These are phyloP conservation scores for Ophiobolus disseminans DNA, from an alignment of 2,329 filamentous ascomycete genomes.

Conservation along the genomic window DNA sequence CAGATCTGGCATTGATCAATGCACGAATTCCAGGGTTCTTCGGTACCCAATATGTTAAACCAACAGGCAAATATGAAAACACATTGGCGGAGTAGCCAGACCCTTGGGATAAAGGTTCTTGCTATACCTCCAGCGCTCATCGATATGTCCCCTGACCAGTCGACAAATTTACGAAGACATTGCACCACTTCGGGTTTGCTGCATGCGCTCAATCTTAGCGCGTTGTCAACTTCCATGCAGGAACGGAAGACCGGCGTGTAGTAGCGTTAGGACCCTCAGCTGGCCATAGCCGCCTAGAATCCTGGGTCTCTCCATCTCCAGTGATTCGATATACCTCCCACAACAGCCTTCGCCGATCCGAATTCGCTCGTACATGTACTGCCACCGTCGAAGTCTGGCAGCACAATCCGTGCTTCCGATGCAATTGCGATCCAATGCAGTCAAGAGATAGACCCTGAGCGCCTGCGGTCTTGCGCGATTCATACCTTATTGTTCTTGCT, in stretches of 20 bases:
- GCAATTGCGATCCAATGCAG: constrained; percentile 14
- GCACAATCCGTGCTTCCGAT: constrained; percentile 20
- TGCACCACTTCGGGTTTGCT: background rate
- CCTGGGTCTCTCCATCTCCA: constrained; percentile 4
- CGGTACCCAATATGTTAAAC: too few species aligned
- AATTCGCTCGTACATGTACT: constrained; percentile 11
- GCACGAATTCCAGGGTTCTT: too few species aligned
- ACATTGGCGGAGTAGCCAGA: too few species aligned
- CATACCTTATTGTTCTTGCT: constrained; percentile 24
- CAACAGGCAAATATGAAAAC: too few species aligned
- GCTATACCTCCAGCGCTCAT: background rate
- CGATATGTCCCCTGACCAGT: background rate
- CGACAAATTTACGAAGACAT: too few species aligned
- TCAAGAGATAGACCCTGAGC: constrained; percentile 9
- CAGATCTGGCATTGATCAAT: too few species aligned
- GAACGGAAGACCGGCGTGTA: constrained; percentile 21
- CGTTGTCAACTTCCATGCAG: constrained; percentile 9
- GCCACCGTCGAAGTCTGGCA: constrained; percentile 9
- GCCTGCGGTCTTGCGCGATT: constrained; percentile 28
- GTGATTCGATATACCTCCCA: constrained; percentile 12
- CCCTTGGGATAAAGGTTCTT: too few species aligned
- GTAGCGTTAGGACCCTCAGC: constrained; percentile 22
- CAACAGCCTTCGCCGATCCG: constrained; percentile 7
- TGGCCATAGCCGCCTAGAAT: constrained; percentile 15
- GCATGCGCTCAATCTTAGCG: constrained; percentile 2